These are phyloP conservation scores for Lipomyces starkeyi DNA, from an alignment of 805 yeast genomes.

Conservation along the genomic window DNA sequence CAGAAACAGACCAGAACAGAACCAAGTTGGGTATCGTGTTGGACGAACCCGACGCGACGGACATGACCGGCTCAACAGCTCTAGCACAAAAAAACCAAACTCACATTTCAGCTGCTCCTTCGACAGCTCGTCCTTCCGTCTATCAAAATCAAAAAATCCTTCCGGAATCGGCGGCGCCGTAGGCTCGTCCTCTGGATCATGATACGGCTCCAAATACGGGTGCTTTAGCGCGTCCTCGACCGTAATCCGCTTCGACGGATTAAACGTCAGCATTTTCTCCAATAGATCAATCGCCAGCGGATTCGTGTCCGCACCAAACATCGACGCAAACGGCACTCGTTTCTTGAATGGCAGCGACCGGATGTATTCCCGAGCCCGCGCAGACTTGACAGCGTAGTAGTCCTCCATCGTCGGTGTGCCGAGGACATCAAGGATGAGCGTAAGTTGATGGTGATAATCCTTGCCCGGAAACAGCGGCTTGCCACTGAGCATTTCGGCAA, in stretches of 20 bases:
- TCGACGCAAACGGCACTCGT: conserved; percentile 58
- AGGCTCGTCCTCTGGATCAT: conserved; percentile 95
- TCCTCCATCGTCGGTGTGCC: conserved; percentile 90
- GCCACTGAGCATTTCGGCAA: conserved; percentile 87
- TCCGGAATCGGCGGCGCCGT: conserved; percentile 79
- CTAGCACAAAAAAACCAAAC: conserved; percentile 4
- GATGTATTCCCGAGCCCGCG: conserved; percentile 88
- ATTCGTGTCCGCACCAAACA: conserved; percentile 54
- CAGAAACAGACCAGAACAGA: too few relatives aligned
- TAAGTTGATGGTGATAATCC: conserved; percentile 89
- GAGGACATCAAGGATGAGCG: conserved; percentile 79
- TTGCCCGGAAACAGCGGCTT: conserved; percentile 91
- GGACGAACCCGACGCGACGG: too few relatives aligned
- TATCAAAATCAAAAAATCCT: conserved; percentile 89
- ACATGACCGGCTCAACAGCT: too few relatives aligned
- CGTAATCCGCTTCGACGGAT: conserved; percentile 80
- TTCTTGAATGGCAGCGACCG: conserved; percentile 74
- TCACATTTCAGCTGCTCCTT: conserved; percentile 72
- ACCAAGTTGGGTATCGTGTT: too few relatives aligned
- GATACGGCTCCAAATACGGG: conserved; percentile 86
- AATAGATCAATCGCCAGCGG: conserved; percentile 73
- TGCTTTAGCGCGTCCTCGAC: conserved; percentile 85
- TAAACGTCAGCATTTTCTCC: conserved; percentile 75
- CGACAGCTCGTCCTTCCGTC: conserved; percentile 75
- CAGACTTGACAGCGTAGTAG: conserved; percentile 59